Conservation (phyloP, 805 yeast species). For the Candida fluviatilis region DNA sequence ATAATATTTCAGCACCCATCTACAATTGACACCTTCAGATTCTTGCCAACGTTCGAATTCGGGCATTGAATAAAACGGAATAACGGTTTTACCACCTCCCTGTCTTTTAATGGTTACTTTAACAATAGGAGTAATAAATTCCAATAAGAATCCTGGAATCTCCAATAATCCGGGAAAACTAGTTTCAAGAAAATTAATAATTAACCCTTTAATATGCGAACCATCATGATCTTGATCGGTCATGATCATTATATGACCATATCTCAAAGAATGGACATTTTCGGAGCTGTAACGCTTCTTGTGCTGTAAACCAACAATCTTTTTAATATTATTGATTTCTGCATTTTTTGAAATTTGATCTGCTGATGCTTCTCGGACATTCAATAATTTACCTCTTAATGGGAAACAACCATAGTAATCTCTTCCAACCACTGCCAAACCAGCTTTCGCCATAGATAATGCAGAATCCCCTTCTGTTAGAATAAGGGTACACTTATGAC, state of each 20-base stretch:
- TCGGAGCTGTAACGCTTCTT: constrained; percentile 66
- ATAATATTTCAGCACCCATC: constrained; percentile 93
- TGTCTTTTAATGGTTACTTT: constrained; percentile 75
- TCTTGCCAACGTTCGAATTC: constrained; percentile 94
- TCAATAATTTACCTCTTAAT: constrained; percentile 87
- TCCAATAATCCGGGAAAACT: constrained; percentile 91
- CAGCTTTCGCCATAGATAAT: constrained; percentile 84
- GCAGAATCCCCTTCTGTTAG: constrained; percentile 98
- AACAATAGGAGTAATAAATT: constrained; percentile 94
- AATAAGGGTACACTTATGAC: constrained; percentile 86
- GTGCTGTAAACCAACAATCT: constrained; percentile 94
- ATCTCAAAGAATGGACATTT: constrained; percentile 70
- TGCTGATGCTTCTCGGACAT: constrained; percentile 95
- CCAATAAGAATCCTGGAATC: constrained; percentile 87
- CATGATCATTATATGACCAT: constrained; percentile 98
- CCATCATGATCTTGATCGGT: constrained; percentile 99
- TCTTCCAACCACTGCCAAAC: constrained; percentile 91
- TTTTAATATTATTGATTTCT: constrained; percentile 92
- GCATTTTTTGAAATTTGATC: constrained; percentile 91
- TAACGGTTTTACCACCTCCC: constrained; percentile 46
- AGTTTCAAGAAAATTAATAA: constrained; percentile 88
- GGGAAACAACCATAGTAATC: constrained; percentile 96
- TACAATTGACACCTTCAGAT: constrained; percentile 63
- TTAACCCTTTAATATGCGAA: constrained; percentile 92
- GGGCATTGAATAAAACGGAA: constrained; percentile 91